Percentiles rank a stretch among this genome's conserved stretches.
Conservation (phyloP, 148 eudicot genomes). For the Vaccinium vitisidaea region DNA sequence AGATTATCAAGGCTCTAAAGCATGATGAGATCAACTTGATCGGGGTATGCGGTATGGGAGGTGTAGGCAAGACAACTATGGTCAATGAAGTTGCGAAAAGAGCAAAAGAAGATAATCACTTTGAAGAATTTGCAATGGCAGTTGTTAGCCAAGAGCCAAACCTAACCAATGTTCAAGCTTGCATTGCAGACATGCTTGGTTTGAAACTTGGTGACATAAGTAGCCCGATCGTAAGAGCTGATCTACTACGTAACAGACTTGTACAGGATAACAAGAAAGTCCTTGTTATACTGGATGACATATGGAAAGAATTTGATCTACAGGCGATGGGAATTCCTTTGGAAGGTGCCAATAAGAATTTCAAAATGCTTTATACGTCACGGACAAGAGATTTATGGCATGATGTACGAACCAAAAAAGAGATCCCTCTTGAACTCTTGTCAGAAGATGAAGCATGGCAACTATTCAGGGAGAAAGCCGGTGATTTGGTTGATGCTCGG, state of each 20-base stretch:
- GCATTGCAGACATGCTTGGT: neutral
- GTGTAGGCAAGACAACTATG: neutral
- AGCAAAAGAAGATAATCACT: neutral
- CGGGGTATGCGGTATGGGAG: neutral
- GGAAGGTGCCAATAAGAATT: slow-evolving; percentile 19
- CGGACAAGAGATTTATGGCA: slow-evolving; percentile 27
- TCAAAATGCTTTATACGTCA: slow-evolving; percentile 30
- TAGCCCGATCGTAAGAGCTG: slow-evolving; percentile 20
- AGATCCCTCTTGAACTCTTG: slow-evolving; percentile 21
- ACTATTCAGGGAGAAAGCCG: slow-evolving; percentile 34
- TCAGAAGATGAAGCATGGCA: slow-evolving; percentile 35
- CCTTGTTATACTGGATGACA: slow-evolving; percentile 43
- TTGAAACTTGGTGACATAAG: neutral
- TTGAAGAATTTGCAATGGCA: neutral
- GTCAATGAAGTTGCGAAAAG: neutral
- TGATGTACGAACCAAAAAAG: slow-evolving; percentile 19
- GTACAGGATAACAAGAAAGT: slow-evolving; percentile 16
- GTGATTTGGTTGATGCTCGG: slow-evolving; percentile 20
- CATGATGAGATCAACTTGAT: neutral
- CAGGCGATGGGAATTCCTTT: slow-evolving; percentile 29
- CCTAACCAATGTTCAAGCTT: neutral
- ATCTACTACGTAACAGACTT: slow-evolving; percentile 31
- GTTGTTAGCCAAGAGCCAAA: neutral
- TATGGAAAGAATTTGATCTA: slow-evolving; percentile 38
- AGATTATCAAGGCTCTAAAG: neutral